Evolutionary conservation across 495 filamentous ascomycete genomes (phyloP), one percentile per base, ranked within the genome.

Genomic region (Aspergillus egyptiacus): DNA sequence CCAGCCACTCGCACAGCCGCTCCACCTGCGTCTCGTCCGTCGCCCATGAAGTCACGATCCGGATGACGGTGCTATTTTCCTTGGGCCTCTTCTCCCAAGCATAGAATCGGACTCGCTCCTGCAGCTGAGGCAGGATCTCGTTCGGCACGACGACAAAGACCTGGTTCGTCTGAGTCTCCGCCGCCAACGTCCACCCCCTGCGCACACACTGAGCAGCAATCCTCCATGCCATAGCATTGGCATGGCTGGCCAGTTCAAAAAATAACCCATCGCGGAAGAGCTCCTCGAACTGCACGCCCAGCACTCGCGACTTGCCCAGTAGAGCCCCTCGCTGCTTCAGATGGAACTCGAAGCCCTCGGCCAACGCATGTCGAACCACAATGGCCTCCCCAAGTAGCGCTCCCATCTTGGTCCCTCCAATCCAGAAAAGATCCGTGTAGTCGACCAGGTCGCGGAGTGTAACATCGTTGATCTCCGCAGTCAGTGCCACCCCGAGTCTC

Each of bases 241-340:
- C 70, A 60, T 73, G 64, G 4, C 54, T 41, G 3, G 68, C 68
- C 48, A 73, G 52, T 3, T 63, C 53, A 43, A 72, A 71, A 42
- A 66, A 72, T 0, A 73, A 49, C 23, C 66, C 56, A 13, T 63
- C 54, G 1, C 60, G 61, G 54, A 73, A 73, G 6, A 73, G 53
- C 48, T 73, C 70, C 34, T 57, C 55, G 35, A 73, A 73, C 38
- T 73, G 70, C n/a, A 67, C 60, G 7, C 70, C 70, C 33, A 73
- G 38, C 8, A 68, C 60, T 3, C 70, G 61, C 6, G 65, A 64
- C 52, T 73, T 73, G n/a, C 63, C 70, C 44, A 73, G 56, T 44
- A 73, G 53, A 40, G 68, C 68, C 19, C 70, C 70, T 39, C 68
- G 67, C 38, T 71, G 70, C 41, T 73, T 73, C 49, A 73, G 55